Evolutionary conservation across 2,329 filamentous ascomycete species (phyloP), one percentile per base, ranked within the genome.

Genomic region (Fusarium compactum): DNA sequence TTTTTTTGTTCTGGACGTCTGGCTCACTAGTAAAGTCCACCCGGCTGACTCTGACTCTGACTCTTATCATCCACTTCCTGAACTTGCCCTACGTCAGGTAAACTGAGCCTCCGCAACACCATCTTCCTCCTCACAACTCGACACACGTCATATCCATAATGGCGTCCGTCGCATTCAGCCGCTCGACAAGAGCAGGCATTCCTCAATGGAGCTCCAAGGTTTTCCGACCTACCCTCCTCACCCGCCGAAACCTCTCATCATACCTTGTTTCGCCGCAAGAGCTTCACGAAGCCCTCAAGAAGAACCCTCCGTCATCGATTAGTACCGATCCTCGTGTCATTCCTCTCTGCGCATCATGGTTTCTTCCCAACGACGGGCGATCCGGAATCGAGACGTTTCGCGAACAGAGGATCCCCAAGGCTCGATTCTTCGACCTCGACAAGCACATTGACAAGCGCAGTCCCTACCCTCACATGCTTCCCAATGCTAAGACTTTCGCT

Each of bases 361-460:
- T 98, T 78, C 88, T 99, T 69, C 96, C 96, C 69, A 98, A 97
- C 80, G 95, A 97, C 73, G 89, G 89, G 57, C 91, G 94, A 67
- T 92, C 89, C 52, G 96, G 96, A 57, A 89, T 92, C 73, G 86
- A 96, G 70, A 89, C 91, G 45, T 99, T 95, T 84, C 88, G 90
- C 72, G 88, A 93, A 78, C 89, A 90, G 78, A 93, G 94, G 75
- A 96, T 99, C 69, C 95, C 95, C 24, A 90, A 91, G 76, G 92
- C 96, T 2, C 92, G 94, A 32, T 99, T 98, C 87, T 99, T 99
- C 80, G 95, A 99, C 80, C 87, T 99, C 57, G 96, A 99, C 81
- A 93, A 90, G 75, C 88, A 97, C 78, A 94, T 96, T 76, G 95
- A 99, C 81, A 90, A 90, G 71, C 89, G 90, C 74, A 97, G 92